Base-by-base conservation (phyloP, 495 filamentous ascomycete species). In the Aspergillus panamensis region DNA sequence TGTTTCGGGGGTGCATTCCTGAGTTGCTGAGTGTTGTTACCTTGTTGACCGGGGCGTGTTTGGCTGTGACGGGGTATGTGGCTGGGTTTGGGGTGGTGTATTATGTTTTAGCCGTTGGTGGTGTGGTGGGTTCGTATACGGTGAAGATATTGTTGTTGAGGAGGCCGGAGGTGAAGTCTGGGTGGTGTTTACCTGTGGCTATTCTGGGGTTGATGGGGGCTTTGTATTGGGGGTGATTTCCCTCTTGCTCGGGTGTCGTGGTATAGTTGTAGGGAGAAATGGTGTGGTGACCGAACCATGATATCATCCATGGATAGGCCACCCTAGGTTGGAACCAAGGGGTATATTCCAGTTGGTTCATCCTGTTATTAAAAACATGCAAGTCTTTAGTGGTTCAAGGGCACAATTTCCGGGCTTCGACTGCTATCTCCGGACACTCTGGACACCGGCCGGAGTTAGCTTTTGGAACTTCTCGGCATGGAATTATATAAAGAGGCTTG, bases 1-100 rank as follows among this genome's bases (percentile, higher is more conserved):
- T 62, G 10, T 71, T 73, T 49, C 48, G 61, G 3, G 62, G 8
- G 8, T 12, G n/a, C 0, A 44, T 51, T 5, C 20, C 47, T 9
- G 14, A n/a, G 14, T 12, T 51, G 6, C 40, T 51, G 21, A 10
- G n/a, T 3, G 55, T 42, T 17, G 25, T 58, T 17, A 17, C 47
- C 0, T 40, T n/a, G 25, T 17, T 47, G 25, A 20, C 30, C 1
- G 39, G 37, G 3, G 52, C 6, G n/a, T 55, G 40, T 8, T 47
- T 55, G 40, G 21, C 0, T 2, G 21, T 16, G 8, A 20, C 40
- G 12, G 52, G 52, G 25, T 33, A 21, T 9, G n/a, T 20, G 29
- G 14, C 10, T 5, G 40, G 40, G 4, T 20, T 55, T 47, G 40
- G 25, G 2, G 1, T 8, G 8, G 39, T 47, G 40, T 55, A 55